Evolutionary conservation across 2,329 filamentous ascomycete species (phyloP).

Genomic region (Dactylellina leptospora): DNA sequence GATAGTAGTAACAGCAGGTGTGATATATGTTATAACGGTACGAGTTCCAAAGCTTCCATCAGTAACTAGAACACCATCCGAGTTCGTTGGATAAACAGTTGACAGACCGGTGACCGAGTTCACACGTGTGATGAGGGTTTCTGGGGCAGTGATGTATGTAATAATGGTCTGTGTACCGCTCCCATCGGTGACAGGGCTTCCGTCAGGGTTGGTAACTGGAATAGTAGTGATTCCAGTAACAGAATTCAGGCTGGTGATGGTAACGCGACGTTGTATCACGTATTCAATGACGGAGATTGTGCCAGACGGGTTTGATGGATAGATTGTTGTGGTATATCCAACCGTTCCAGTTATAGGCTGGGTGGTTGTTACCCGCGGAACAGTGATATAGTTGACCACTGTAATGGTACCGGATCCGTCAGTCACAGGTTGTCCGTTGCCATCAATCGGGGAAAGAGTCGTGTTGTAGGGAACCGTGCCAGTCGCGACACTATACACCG

Average conservation of each 20-base stretch:
- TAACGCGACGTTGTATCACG: background rate
- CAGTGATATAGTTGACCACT: background rate
- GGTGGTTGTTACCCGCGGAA: background rate
- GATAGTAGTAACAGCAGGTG: background rate
- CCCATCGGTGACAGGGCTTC: background rate
- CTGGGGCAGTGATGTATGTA: background rate
- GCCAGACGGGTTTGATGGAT: background rate
- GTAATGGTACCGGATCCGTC: background rate
- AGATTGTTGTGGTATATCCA: background rate
- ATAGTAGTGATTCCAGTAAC: background rate
- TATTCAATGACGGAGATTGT: background rate
- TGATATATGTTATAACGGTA: background rate
- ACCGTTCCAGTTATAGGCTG: background rate
- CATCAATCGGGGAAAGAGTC: background rate
- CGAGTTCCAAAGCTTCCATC: background rate
- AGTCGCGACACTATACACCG: background rate
- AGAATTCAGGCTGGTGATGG: background rate
- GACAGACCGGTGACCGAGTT: background rate
- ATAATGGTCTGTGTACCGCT: background rate
- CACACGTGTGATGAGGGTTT: background rate
- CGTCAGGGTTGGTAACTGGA: background rate
- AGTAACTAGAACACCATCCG: background rate
- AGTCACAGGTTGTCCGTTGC: background rate
- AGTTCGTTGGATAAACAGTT: background rate
- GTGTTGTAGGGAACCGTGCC: background rate